A percentile compares a stretch with the other conserved stretches of the same genome.
Conservation (phyloP, 106 monocot genomes). For the Dendrobium nobile region DNA sequence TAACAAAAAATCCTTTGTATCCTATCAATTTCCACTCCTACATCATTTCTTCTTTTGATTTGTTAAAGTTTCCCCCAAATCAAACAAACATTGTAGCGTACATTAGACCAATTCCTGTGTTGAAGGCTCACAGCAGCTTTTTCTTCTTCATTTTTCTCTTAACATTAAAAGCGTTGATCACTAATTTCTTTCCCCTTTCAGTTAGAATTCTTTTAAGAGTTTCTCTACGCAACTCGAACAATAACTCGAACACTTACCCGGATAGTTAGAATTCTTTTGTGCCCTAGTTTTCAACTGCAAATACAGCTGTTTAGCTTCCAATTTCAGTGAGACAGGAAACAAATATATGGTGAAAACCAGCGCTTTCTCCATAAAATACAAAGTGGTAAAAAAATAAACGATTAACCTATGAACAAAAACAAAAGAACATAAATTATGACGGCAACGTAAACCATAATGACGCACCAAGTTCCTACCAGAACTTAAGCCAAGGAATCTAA, state of each 20-base stretch:
- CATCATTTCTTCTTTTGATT: neutral
- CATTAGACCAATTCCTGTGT: too few relatives aligned
- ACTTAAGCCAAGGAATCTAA: neutral
- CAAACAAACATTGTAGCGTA: neutral
- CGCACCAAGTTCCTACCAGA: neutral
- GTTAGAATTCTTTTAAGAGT: too few relatives aligned
- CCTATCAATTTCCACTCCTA: neutral
- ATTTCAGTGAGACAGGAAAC: neutral
- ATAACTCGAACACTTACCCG: too few relatives aligned
- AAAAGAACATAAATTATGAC: neutral
- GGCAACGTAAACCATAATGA: neutral
- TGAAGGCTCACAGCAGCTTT: too few relatives aligned
- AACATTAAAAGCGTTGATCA: too few relatives aligned
- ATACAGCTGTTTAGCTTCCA: neutral
- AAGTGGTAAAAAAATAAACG: neutral
- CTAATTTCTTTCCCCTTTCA: too few relatives aligned
- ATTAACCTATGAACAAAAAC: neutral
- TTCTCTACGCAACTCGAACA: too few relatives aligned
- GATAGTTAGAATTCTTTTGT: neutral
- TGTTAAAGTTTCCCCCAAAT: neutral
- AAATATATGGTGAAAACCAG: neutral
- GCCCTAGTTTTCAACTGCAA: constrained; percentile 2
- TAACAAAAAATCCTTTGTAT: neutral
- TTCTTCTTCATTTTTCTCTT: too few relatives aligned
- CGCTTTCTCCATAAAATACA: neutral